These are phyloP conservation scores for Triadica sebifera DNA, from an alignment of 345 rosid species.

Conservation along the genomic window DNA sequence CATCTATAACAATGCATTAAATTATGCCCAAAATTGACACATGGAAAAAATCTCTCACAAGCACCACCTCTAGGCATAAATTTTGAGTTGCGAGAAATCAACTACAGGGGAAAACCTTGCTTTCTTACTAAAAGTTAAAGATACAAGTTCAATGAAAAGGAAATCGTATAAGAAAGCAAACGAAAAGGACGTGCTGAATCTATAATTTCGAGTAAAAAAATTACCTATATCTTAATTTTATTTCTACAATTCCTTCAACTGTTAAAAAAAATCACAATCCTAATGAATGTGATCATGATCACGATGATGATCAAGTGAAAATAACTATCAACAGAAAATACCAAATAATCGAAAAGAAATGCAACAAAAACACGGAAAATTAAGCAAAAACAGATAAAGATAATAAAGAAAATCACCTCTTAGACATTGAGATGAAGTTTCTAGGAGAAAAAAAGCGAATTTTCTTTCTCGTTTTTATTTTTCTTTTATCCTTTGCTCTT, in stretches of 20 bases:
- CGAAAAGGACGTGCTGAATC: neutral
- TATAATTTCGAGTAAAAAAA: neutral
- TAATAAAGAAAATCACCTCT: neutral
- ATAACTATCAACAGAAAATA: neutral
- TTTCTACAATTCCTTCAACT: neutral
- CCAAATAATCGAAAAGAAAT: too few relatives aligned
- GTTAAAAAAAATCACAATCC: neutral
- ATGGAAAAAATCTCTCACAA: neutral
- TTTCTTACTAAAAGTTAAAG: neutral
- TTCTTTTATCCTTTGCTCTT: neutral
- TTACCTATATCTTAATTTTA: neutral
- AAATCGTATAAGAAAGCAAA: too few relatives aligned
- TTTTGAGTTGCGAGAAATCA: neutral
- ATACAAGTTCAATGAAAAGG: too few relatives aligned
- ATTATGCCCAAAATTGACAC: neutral
- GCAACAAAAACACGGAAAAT: neutral
- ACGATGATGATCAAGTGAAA: too few relatives aligned
- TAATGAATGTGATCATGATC: too few relatives aligned
- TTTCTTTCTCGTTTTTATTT: neutral
- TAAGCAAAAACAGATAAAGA: neutral
- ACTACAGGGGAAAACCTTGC: neutral
- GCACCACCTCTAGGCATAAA: neutral
- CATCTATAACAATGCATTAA: neutral
- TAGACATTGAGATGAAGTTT: neutral
- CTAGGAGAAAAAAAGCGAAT: neutral